These are phyloP conservation scores for Raffaelea albimanens DNA, from an alignment of 2,329 filamentous ascomycete genomes.

Conservation along the genomic window DNA sequence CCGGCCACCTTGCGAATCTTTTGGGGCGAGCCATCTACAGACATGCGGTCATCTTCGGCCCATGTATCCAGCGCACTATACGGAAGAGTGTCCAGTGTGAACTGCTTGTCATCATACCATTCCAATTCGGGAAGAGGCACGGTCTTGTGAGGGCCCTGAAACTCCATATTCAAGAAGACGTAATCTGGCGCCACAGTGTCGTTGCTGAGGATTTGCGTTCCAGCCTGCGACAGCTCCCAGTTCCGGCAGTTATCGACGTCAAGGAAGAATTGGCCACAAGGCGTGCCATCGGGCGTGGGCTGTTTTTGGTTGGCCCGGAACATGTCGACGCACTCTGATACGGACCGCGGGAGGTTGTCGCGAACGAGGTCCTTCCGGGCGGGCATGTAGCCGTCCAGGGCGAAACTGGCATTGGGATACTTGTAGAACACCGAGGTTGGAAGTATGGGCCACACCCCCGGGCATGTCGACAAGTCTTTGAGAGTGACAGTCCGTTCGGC, in stretches of 20 bases:
- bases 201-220: conserved; percentile 21
- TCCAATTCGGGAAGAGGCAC: conserved; percentile 15
- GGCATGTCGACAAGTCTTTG: background rate
- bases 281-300: conserved; percentile 15
- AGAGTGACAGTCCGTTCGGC: background rate
- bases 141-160: conserved; percentile 3
- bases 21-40: conserved; percentile 8
- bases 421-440: conserved; percentile 25
- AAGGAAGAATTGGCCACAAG: conserved; percentile 19
- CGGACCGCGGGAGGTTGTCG: conserved; percentile 20
- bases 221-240: conserved; percentile 34
- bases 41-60: conserved; percentile 11
- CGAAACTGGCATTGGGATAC: conserved; percentile 26
- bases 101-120: conserved; percentile 30
- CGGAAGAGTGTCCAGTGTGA: conserved; percentile 30
- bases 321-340: conserved; percentile 6
- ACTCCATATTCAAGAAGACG: conserved; percentile 27
- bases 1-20: background rate
- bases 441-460: conserved; percentile 14
- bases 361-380: conserved; percentile 24
- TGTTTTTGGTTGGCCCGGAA: conserved; percentile 11
- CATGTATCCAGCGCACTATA: conserved; percentile 28
- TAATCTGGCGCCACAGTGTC: conserved; percentile 25
- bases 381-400: conserved; percentile 35
- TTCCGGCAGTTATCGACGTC: conserved; percentile 29